Base-by-base conservation (phyloP, 106 monocot species). In the Hemerocallis citrina region DNA sequence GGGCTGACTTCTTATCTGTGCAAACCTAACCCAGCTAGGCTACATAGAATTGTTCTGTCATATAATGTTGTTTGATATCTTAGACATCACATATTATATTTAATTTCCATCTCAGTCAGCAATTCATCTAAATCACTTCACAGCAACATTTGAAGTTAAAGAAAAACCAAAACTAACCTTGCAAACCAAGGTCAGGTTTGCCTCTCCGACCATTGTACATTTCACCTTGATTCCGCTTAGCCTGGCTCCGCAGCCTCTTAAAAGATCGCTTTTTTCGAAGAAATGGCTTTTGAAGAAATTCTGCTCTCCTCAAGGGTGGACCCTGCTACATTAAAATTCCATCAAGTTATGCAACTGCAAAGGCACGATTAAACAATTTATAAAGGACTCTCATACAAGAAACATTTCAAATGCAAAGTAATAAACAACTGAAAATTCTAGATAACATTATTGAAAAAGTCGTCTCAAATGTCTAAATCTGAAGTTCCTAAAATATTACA, bases 241-340 rank as follows among this genome's bases (percentile, higher is more conserved):
- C 41, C 21, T 86, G 86, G 57, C 78, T 86, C 1, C 86, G 86
- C 35, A 76, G 86, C 57, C 86, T 83, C 66, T 84, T 95, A 44
- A 95, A 81, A 33, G 89, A 86, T 73, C 95, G 69, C 54, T 74
- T 95, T 66, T 86, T 86, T 45, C 82, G 73, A 52, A 95, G 38
- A 77, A 68, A 48, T 59, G 74, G 74, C 37, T 70, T 85, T 22
- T 68, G 84, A 47, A 60, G 19, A 29, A 65, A 45, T 36, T 67
- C 61, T 67, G 71, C 31, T 75, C 59, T 72, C 61, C 67, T 85
- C 30, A 48, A 6, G 1, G 74, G 71, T 20, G 59, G 70, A 38
- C 68, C 76, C 82, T 85, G 59, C 48, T 49, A 48, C 61, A 42
- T 27, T 25, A 25, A 47, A 4, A 41, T 41, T 41, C 15, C 10